These are phyloP conservation scores for Suillus tomentosus DNA, from an alignment of 768 basidiomycete species.

Conservation along the genomic window DNA sequence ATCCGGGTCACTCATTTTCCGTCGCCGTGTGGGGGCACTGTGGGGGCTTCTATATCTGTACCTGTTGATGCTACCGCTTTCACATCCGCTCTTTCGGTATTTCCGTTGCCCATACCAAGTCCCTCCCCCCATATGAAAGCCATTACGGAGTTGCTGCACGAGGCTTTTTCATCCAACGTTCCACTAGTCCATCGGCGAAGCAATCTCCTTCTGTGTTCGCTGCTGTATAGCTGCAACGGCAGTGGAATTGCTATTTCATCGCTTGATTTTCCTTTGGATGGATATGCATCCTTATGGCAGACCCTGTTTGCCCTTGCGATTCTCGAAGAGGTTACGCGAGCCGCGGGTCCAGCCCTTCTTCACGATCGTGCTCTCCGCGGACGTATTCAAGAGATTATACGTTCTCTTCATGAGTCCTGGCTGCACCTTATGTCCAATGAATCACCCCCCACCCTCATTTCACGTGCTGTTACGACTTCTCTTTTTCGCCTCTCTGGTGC, in stretches of 20 bases:
- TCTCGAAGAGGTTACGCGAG: conserved; percentile 34
- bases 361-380: conserved; percentile 25
- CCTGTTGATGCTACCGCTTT: conserved; percentile 6
- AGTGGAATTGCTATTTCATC: neutral
- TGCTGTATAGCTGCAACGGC: neutral
- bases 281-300: conserved; percentile 36
- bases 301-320: conserved; percentile 43
- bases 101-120: neutral
- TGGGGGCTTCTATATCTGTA: neutral
- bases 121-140: neutral
- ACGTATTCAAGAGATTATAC: conserved; percentile 11
- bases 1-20: conserved; percentile 1
- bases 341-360: conserved; percentile 16
- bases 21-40: neutral
- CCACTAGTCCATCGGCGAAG: conserved; percentile 38
- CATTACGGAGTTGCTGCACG: conserved; percentile 5
- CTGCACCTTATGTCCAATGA: conserved; percentile 15
- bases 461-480: conserved; percentile 41
- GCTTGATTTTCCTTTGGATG: conserved; percentile 4
- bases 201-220: conserved; percentile 27
- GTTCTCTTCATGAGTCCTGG: conserved; percentile 48
- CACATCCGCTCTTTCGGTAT: neutral
- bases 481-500: conserved; percentile 49
- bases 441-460: conserved; percentile 27
- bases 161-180: conserved; percentile 28